Conservation (phyloP, 2,329 filamentous ascomycete genomes). For the Sporothrix dimorphospora region DNA sequence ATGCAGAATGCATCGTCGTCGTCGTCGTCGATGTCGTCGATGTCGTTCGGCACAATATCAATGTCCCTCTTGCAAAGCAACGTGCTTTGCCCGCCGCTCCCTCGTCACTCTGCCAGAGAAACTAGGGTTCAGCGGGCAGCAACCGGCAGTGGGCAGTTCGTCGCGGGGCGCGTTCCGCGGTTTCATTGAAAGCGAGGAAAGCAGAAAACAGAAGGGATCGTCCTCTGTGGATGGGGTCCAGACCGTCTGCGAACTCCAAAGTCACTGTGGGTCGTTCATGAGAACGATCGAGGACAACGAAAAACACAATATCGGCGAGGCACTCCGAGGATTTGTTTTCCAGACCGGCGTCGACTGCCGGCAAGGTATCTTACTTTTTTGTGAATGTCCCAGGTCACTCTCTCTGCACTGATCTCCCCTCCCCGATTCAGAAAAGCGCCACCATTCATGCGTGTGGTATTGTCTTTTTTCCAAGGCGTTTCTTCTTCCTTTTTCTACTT, state of each 20-base stretch:
- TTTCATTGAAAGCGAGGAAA: not conserved
- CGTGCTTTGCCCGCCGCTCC: not conserved
- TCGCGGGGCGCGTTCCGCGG: constrained; percentile 4
- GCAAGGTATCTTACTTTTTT: not conserved
- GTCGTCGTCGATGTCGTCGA: not conserved
- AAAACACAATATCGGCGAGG: not conserved
- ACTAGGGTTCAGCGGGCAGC: not conserved
- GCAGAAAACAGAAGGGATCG: not conserved
- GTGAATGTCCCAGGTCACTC: not conserved
- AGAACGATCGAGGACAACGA: not conserved
- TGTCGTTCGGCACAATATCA: not conserved
- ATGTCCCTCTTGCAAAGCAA: not conserved
- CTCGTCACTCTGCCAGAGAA: not conserved
- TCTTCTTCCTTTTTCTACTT: no score
- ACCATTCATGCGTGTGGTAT: constrained; percentile 1
- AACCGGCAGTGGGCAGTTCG: not conserved
- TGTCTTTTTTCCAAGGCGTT: not conserved
- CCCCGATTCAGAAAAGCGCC: constrained; percentile 3
- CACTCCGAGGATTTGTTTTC: not conserved
- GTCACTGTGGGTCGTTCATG: not conserved
- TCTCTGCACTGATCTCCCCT: not conserved
- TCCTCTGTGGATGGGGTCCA: not conserved
- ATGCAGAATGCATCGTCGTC: not conserved
- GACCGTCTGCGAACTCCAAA: not conserved
- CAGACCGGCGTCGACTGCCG: not conserved